Base-by-base conservation (phyloP, 2,329 filamentous ascomycete genomes). In the Sarocladium kiliense region DNA sequence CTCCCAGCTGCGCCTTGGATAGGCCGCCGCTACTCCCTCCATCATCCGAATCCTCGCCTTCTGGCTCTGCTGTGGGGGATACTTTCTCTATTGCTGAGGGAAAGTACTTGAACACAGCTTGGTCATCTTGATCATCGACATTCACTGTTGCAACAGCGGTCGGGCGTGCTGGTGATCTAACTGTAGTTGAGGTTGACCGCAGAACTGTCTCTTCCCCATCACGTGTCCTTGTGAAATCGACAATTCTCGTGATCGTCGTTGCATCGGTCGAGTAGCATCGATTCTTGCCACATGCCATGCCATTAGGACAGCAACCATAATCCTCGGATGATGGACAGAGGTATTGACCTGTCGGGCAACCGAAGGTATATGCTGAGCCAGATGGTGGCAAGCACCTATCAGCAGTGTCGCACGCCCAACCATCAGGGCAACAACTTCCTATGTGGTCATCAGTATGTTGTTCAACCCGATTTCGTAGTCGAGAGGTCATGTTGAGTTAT, bases 241-340 rank as follows among this genome's bases (percentile, higher is more conserved):
- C 66, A 1, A 74, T 74, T 6, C 76, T 62, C 1, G 72, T 75
- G n/a, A 71, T 66, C 0, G 78, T 81, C 1, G 69, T 63, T 1
- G 77, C 72, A 0, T 66, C 68, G 0, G 75, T 79, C 1, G 74
- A 69, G 57, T 79, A 83, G 61, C 81, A 85, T 50, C 69, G 65
- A 23, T 67, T 67, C 25, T 61, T 56, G 2, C 72, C 80, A 60
- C 81, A 85, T 25, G 65, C 75, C 71, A 78, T 73, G 3, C 75
- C 76, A 47, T 65, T 73, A 2, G 65, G 66, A 61, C 81, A 85
- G 59, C 81, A 84, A 0, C 80, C 81, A 56, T 74, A 78, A 53
- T 74, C 75, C 3, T 78, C 59, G 1, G 76, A 78, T 4, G 74
- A 61, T 1, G 81, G 74, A 56, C 81, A 84, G 3, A 74, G 67